phyloP scores from a whole-genome alignment of 257 asterid species.

The Capsicum baccatum region DNA sequence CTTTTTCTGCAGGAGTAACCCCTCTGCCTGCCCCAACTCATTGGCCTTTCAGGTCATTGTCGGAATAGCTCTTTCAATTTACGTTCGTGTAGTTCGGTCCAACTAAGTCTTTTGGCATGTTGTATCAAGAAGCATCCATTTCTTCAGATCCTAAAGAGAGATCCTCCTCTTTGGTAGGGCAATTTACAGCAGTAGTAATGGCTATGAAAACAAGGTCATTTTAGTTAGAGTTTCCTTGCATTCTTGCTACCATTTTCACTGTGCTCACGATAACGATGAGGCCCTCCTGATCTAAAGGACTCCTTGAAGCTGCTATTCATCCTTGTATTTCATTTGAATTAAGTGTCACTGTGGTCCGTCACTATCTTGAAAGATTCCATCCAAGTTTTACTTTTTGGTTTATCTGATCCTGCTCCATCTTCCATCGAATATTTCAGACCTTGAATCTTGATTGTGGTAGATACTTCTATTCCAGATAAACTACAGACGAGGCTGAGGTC shows the following conservation, averaged over 20 bases:
- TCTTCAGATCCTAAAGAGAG: neutral
- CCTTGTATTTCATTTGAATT: neutral
- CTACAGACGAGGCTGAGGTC: slow-evolving; percentile 88
- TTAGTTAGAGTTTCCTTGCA: neutral
- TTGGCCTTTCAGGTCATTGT: neutral
- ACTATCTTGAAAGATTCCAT: neutral
- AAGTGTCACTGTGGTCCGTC: neutral
- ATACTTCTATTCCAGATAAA: slow-evolving; percentile 60
- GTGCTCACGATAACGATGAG: neutral
- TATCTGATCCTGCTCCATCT: neutral
- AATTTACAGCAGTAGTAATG: slow-evolving; percentile 1
- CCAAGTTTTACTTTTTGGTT: neutral
- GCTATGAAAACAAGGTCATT: neutral
- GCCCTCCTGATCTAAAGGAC: neutral
- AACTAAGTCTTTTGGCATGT: neutral
- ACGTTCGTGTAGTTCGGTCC: neutral
- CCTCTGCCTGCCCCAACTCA: slow-evolving; percentile 9
- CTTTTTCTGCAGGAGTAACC: slow-evolving; percentile 22
- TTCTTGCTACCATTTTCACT: neutral
- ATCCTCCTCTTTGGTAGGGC: neutral
- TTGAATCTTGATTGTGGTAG: slow-evolving; percentile 19
- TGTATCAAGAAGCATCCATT: slow-evolving; percentile 4
- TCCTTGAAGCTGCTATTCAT: neutral
- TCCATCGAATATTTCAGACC: neutral
- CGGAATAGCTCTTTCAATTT: neutral